phyloP scores from a whole-genome alignment of 495 filamentous ascomycete species.

The Aspergillus biplanus region DNA sequence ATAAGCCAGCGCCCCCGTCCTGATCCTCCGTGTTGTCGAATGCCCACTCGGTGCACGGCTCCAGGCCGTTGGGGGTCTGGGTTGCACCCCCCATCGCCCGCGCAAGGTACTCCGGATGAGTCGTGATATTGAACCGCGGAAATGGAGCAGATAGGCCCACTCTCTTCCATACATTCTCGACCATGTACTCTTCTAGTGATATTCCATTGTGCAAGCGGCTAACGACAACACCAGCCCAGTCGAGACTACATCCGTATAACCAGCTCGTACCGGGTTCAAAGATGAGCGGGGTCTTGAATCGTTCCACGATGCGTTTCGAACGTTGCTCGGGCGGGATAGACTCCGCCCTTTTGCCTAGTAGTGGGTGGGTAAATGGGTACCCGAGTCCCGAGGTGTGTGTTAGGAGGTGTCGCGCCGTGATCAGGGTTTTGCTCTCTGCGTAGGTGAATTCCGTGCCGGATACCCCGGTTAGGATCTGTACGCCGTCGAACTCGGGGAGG shows the following conservation, averaged over 20 bases:
- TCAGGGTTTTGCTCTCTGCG: slow-evolving; percentile 30
- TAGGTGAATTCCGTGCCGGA: slow-evolving; percentile 32
- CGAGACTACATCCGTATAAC: slow-evolving; percentile 53
- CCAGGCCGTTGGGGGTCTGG: neutral
- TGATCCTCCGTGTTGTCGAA: slow-evolving; percentile 16
- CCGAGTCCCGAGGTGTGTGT: slow-evolving; percentile 52
- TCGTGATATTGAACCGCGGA: slow-evolving; percentile 5
- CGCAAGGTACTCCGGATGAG: slow-evolving; percentile 1
- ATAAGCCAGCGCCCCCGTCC: slow-evolving; percentile 9
- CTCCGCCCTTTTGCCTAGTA: slow-evolving; percentile 22
- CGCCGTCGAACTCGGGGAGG: slow-evolving; percentile 44
- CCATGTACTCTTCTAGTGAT: slow-evolving; percentile 49
- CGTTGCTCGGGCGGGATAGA: slow-evolving; percentile 41
- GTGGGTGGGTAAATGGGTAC: slow-evolving; percentile 47
- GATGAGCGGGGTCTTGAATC: slow-evolving; percentile 40
- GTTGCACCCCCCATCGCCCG: neutral
- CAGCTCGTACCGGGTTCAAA: slow-evolving; percentile 55
- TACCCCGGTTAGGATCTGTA: slow-evolving; percentile 45
- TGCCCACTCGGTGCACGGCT: neutral
- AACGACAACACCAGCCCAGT: slow-evolving; percentile 55
- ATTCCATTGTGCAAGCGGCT: slow-evolving; percentile 38
- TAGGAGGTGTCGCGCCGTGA: slow-evolving; percentile 51
- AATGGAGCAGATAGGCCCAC: slow-evolving; percentile 33
- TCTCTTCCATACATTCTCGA: slow-evolving; percentile 46
- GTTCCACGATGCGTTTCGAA: slow-evolving; percentile 29